Evolutionary conservation across 1,284 basidiomycete species (phyloP), one percentile per base, ranked within the genome.

Genomic region (Apiotrichum montevideense): DNA sequence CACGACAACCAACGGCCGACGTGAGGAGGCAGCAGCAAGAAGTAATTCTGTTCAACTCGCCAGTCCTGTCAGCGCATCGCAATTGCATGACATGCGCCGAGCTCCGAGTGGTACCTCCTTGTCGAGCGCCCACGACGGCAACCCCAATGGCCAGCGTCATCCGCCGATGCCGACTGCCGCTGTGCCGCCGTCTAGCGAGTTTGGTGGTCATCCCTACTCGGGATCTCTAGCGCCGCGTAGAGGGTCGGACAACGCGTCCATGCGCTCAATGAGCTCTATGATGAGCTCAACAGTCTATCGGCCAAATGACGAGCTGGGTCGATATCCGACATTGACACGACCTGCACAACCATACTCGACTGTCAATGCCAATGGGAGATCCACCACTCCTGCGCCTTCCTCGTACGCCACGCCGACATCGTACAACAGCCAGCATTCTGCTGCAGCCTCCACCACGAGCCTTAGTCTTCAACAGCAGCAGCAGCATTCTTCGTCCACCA

Each of bases 171-270:
- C 29, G 29, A 29, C 35, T 35, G 37, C 44, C 6, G 32, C 21
- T 15, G 14, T 21, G 8, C 39, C 45, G 33, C 39, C 37, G 4
- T 10, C 37, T 6, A 35, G 44, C 47, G 68, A 70, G 52, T 66
- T 72, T 56, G 68, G 68, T 8, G 65, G 56, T 21, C 49, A 57
- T 13, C 56, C 65, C 13, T 52, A 53, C 9, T 54, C 56, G 35
- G 47, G 33, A 11, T 40, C 50, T 37, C 13, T 55, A 14, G 37
- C 58, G 11, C 50, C 54, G 10, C 55, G 60, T 35, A 50, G 65
- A n/a, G 68, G 67, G 52, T 56, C 68, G 1, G 72, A 74, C 34
- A 65, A 61, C 4, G 58, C 63, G 14, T 72, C 70, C 1, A 64
- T 72, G 21, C 58, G 63, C n/a, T 63, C 67, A 10, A 48, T 60